Percentiles rank a stretch among this genome's conserved stretches.
These are phyloP conservation scores for Boletus patriciae DNA, from an alignment of 768 basidiomycete genomes.

Conservation along the genomic window DNA sequence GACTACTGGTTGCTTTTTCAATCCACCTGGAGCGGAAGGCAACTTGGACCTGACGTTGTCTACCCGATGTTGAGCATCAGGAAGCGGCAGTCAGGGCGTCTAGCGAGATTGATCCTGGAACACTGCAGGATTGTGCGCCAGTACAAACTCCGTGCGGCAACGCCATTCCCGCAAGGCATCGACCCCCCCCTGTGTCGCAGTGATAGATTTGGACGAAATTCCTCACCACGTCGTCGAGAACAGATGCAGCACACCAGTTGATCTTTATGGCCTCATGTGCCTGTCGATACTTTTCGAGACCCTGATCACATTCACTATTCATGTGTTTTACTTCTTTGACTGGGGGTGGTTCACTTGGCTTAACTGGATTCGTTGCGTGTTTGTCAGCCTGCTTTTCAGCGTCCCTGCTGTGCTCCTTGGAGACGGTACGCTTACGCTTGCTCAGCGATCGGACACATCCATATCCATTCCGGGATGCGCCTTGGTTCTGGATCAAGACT, in stretches of 20 bases:
- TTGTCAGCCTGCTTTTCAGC: background rate
- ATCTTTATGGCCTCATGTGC: background rate
- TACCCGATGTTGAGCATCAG: constrained; percentile 3
- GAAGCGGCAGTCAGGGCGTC: constrained; percentile 1
- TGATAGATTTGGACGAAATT: background rate
- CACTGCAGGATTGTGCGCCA: background rate
- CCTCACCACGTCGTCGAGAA: background rate
- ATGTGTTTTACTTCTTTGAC: background rate
- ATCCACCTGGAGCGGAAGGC: background rate
- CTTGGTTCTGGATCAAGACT: constrained; percentile 1
- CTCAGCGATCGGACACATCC: background rate
- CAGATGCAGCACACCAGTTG: background rate
- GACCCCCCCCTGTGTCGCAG: background rate
- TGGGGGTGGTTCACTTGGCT: background rate
- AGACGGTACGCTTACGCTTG: constrained; percentile 2
- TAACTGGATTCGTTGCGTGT: background rate
- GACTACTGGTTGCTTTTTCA: background rate
- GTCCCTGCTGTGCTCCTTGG: background rate
- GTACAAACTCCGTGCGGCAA: background rate
- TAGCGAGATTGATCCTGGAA: background rate
- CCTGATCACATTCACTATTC: background rate
- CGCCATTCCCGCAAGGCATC: background rate
- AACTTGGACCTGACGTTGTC: background rate
- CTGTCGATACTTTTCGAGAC: background rate
- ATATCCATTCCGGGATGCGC: background rate